Evolutionary conservation across 2,329 filamentous ascomycete species (phyloP), one percentile per base, ranked within the genome.

Genomic region (Fulvia fulva): DNA sequence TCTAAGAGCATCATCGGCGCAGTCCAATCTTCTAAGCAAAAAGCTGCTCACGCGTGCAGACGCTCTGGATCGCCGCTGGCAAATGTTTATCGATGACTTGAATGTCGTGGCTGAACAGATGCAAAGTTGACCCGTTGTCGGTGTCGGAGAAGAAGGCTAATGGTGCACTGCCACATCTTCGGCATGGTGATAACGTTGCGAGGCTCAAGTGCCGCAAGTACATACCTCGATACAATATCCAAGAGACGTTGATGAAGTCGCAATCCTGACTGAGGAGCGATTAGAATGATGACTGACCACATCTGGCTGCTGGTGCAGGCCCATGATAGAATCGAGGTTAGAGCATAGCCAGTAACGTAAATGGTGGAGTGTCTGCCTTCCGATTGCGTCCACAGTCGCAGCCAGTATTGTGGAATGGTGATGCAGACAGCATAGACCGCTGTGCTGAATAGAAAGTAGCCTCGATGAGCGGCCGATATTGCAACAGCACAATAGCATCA

Each of bases 361-460:
- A 56, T 21, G 12, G 21, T 32, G 21, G 46, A 14, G 22, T 51
- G 22, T 5, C 25, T 30, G 3, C 26, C n/a, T 19, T 37, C 44
- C 3, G 28, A 32, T 16, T 55, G 34, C 2, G 45, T 56, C 54
- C 54, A 56, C 11, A 56, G 16, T 25, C 26, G 44, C 11, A 56
- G 45, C 54, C 54, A 56, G 26, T 56, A 56, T 51, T 56, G 54
- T 2, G 28, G 25, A n/a, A 51, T 8, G 2, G 54, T 56, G 26
- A 56, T 51, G 32, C 32, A 51, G 16, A 56, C 28, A 22, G 44
- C 45, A 41, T 56, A 56, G 5, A 50, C 34, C 6, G 22, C 7
- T 5, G 26, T 51, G 51, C 26, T 47, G 44, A 25, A 21, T 12
- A 47, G n/a, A 19, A 47, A 47, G 44, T 47, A 47, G 44, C n/a